These are phyloP conservation scores for Fragaria iinumae DNA, from an alignment of 306 rosid species.

Conservation along the genomic window DNA sequence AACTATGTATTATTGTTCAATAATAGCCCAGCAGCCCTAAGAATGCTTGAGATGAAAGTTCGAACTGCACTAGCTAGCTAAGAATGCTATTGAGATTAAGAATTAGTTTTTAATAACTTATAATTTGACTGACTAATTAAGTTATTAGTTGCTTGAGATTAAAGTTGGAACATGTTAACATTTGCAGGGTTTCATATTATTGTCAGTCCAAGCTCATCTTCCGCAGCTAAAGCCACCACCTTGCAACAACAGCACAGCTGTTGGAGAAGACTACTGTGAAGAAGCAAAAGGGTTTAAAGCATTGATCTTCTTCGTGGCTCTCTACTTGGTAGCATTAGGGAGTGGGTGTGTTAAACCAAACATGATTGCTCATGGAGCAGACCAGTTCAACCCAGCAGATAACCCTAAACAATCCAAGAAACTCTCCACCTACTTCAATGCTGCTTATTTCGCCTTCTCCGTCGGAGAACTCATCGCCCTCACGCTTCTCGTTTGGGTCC, in stretches of 20 bases:
- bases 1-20: not conserved
- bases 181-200: constrained; percentile 73
- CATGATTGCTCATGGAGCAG: constrained; percentile 93
- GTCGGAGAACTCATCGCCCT: constrained; percentile 83
- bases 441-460: constrained; percentile 87
- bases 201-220: constrained; percentile 94
- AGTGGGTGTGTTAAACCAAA: constrained; percentile 97
- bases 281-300: constrained; percentile 84
- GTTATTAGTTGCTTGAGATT: not conserved
- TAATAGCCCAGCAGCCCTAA: not conserved
- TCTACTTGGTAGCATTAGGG: constrained; percentile 87
- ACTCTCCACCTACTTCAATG: constrained; percentile 83
- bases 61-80: too few relatives aligned
- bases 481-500: constrained; percentile 85
- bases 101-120: not conserved
- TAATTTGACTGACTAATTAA: not conserved
- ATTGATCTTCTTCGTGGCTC: constrained; percentile 68
- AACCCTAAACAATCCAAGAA: constrained; percentile 47
- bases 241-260: constrained; percentile 43
- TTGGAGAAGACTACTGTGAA: constrained; percentile 34
- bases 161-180: not conserved
- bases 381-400: constrained; percentile 58
- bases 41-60: too few relatives aligned
- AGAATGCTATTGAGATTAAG: not conserved
- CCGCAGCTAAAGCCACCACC: constrained; percentile 77